Evolutionary conservation across 1,284 basidiomycete genomes (phyloP).

Genomic region (Leccinum subatratum): DNA sequence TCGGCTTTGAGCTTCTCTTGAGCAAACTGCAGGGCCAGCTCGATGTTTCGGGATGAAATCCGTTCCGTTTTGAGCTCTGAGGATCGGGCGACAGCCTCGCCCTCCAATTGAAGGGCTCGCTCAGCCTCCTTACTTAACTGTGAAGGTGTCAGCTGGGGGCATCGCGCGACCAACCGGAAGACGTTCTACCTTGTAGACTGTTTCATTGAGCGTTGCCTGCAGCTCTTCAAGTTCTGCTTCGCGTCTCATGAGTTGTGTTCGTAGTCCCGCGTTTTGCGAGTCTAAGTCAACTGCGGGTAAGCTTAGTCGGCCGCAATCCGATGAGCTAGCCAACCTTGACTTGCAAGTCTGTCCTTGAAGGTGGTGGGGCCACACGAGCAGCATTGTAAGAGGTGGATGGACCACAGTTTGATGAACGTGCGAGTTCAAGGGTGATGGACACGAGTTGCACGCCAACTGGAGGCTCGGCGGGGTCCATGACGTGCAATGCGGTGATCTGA

Average conservation of each 20-base stretch:
- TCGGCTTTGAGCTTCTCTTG: conserved; percentile 41
- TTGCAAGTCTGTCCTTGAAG: conserved; percentile 52
- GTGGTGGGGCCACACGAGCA: too few relatives aligned
- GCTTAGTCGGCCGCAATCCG: conserved; percentile 4
- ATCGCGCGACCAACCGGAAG: conserved; percentile 9
- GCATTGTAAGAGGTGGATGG: too few relatives aligned
- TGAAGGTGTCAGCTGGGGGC: conserved; percentile 10
- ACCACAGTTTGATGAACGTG: too few relatives aligned
- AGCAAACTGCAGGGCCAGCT: too few relatives aligned
- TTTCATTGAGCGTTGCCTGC: conserved; percentile 49
- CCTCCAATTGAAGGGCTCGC: conserved; percentile 52
- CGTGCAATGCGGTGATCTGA: conserved; percentile 64
- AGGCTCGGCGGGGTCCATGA: conserved; percentile 59
- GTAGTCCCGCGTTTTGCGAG: conserved; percentile 53
- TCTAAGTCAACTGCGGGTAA: conserved; percentile 36
- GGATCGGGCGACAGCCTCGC: conserved; percentile 42
- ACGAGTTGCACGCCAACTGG: conserved; percentile 68
- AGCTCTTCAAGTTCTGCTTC: conserved; percentile 42
- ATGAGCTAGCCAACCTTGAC: conserved; percentile 46
- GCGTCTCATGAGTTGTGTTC: conserved; percentile 16
- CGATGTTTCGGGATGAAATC: too few relatives aligned
- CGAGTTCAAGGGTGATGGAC: conserved; percentile 57
- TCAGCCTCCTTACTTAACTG: conserved; percentile 59
- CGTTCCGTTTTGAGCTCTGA: conserved; percentile 43
- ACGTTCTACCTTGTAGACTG: conserved; percentile 51